Evolutionary conservation across 2,329 filamentous ascomycete species (phyloP).

Genomic region (Lachnellula cervina): DNA sequence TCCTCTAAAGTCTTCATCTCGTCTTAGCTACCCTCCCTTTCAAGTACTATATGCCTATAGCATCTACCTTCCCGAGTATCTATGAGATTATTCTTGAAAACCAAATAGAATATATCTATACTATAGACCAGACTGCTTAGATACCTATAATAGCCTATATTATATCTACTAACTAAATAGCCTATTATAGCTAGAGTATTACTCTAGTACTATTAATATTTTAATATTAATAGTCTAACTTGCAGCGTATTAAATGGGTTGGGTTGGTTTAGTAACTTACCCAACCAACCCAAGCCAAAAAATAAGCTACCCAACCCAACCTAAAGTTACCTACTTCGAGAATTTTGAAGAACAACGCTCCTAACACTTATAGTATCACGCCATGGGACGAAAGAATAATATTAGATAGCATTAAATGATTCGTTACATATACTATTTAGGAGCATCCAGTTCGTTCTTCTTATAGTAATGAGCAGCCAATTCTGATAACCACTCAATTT

Average conservation of each 20-base stretch:
- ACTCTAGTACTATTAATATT: no score
- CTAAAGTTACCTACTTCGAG: no score
- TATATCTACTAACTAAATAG: slow-evolving; percentile 78
- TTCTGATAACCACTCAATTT: slow-evolving; percentile 80
- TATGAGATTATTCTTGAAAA: slow-evolving; percentile 77
- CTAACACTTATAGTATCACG: no score
- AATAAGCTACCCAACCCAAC: no score
- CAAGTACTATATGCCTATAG: slow-evolving; percentile 73
- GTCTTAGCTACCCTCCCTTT: slow-evolving; percentile 72
- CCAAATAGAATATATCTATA: slow-evolving; percentile 78
- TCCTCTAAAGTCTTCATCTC: slow-evolving; percentile 77
- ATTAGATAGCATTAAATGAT: no score
- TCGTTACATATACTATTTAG: no score
- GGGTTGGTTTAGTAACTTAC: no score
- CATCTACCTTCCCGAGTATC: slow-evolving; percentile 66
- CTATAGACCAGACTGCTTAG: slow-evolving; percentile 74
- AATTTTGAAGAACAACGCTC: no score
- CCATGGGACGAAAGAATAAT: no score
- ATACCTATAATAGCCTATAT: slow-evolving; percentile 78
- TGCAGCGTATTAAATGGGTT: no score
- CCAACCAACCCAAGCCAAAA: no score
- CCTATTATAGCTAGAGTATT: slow-evolving; percentile 76
- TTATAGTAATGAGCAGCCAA: slow-evolving; percentile 94
- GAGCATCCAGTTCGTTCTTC: slow-evolving; percentile 76
- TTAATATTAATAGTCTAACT: no score